These are phyloP conservation scores for Condylostoma magnum DNA, from an alignment of 169 alveolate species.

Conservation along the genomic window DNA sequence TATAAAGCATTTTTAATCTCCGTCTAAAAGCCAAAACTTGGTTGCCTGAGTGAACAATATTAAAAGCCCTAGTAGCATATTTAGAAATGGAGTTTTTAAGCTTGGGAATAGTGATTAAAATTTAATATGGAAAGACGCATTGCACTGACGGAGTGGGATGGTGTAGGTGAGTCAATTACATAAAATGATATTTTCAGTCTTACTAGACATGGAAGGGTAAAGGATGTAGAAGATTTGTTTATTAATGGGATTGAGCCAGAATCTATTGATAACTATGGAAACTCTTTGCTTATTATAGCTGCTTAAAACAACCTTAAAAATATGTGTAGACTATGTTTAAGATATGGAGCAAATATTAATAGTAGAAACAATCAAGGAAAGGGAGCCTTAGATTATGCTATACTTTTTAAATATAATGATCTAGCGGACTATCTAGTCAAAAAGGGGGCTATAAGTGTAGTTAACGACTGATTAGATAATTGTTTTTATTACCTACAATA, in stretches of 20 bases:
- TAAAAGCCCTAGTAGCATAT: no score
- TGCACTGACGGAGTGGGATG: constrained; percentile 18
- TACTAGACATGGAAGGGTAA: constrained; percentile 36
- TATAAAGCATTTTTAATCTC: no score
- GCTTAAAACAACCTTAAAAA: constrained; percentile 46
- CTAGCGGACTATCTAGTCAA: not conserved
- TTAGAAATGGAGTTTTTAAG: no score
- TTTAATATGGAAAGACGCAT: no score
- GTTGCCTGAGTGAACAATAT: no score
- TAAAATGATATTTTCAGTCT: constrained; percentile 26
- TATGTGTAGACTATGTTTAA: constrained; percentile 32
- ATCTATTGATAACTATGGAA: constrained; percentile 40
- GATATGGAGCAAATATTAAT: constrained; percentile 45
- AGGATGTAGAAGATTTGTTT: constrained; percentile 37
- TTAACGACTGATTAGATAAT: no score
- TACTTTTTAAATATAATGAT: constrained; percentile 23
- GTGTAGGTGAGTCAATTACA: not conserved
- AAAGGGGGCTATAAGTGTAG: no score
- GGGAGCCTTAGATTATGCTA: constrained; percentile 39
- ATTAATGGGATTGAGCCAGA: constrained; percentile 43
- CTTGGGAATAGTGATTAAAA: no score
- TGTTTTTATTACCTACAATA: constrained; percentile 65
- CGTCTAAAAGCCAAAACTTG: no score
- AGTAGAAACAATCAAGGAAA: constrained; percentile 39
- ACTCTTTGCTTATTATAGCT: constrained; percentile 39